phyloP scores from a whole-genome alignment of 2,329 filamentous ascomycete species.

The Thermomyces lanuginosus region DNA sequence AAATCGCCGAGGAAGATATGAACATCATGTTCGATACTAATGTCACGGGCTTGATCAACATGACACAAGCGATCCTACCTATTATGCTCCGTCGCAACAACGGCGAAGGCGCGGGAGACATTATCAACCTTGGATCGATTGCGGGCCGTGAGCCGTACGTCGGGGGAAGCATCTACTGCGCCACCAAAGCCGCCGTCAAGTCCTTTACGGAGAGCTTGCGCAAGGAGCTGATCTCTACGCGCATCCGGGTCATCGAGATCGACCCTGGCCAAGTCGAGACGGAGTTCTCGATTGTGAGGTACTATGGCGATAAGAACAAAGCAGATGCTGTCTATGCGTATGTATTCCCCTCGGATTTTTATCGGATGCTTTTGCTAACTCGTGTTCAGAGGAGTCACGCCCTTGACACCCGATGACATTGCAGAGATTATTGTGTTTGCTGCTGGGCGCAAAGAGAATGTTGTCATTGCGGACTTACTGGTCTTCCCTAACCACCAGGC shows the following conservation, averaged over 20 bases:
- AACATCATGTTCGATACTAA: slow-evolving; percentile 82
- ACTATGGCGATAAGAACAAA: slow-evolving; percentile 74
- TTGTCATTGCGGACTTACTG: slow-evolving; percentile 74
- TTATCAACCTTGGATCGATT: slow-evolving; percentile 88
- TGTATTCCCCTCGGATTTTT: slow-evolving; percentile 16
- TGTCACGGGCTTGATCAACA: slow-evolving; percentile 83
- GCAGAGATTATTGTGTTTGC: slow-evolving; percentile 80
- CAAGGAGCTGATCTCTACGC: slow-evolving; percentile 63
- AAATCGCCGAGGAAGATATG: slow-evolving; percentile 69
- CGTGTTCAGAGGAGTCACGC: slow-evolving; percentile 48
- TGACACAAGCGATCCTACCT: slow-evolving; percentile 84
- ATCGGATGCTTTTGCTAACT: not conserved
- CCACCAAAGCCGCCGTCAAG: slow-evolving; percentile 74
- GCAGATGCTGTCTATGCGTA: slow-evolving; percentile 78
- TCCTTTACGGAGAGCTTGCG: slow-evolving; percentile 69
- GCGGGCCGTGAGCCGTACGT: slow-evolving; percentile 72
- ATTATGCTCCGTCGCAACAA: slow-evolving; percentile 55
- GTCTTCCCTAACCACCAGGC: slow-evolving; percentile 84
- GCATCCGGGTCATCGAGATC: slow-evolving; percentile 70
- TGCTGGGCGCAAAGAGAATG: slow-evolving; percentile 69
- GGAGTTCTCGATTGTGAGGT: slow-evolving; percentile 81
- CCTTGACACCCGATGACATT: slow-evolving; percentile 76
- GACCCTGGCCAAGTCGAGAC: slow-evolving; percentile 90
- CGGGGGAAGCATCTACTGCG: slow-evolving; percentile 81
- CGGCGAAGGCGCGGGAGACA: slow-evolving; percentile 60